These are phyloP conservation scores for Silene conica DNA, from an alignment of 148 eudicot species.

Conservation along the genomic window DNA sequence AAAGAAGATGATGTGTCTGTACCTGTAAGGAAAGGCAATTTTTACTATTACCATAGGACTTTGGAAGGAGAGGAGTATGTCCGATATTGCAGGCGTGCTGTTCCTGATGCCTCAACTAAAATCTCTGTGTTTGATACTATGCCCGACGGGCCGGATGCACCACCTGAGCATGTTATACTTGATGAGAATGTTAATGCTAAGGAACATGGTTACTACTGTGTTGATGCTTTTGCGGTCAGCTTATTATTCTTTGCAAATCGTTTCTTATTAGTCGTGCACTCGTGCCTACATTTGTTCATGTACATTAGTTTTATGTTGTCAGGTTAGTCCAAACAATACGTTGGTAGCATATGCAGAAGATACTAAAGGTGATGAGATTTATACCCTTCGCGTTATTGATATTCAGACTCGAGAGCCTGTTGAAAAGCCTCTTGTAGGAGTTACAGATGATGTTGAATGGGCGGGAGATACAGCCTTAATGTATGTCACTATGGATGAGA, in stretches of 20 bases:
- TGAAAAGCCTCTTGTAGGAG: constrained; percentile 64
- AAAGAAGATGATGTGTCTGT: constrained; percentile 87
- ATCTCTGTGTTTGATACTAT: constrained; percentile 65
- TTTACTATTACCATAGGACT: constrained; percentile 70
- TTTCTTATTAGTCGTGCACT: too few relatives aligned
- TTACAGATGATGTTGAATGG: constrained; percentile 71
- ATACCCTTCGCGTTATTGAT: constrained; percentile 60
- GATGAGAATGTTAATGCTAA: constrained; percentile 84
- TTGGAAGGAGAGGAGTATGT: constrained; percentile 79
- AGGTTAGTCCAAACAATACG: constrained; percentile 82
- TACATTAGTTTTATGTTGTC: constrained; percentile 3
- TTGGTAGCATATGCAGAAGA: constrained; percentile 93
- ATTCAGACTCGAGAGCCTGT: constrained; percentile 50
- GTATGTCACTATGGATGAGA: constrained; percentile 78
- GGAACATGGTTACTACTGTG: constrained; percentile 51
- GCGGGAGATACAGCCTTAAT: constrained; percentile 76
- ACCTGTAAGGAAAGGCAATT: constrained; percentile 63
- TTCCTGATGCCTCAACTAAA: constrained; percentile 29
- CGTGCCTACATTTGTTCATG: too few relatives aligned
- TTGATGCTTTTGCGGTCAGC: constrained; percentile 60
- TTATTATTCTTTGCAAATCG: neutral
- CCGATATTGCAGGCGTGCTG: constrained; percentile 64
- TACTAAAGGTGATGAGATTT: constrained; percentile 88
- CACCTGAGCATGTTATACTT: constrained; percentile 72
- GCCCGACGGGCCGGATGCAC: constrained; percentile 77